Evolutionary conservation across 1,139 yeast genomes (phyloP).

Genomic region (Pneumocystis canis): DNA sequence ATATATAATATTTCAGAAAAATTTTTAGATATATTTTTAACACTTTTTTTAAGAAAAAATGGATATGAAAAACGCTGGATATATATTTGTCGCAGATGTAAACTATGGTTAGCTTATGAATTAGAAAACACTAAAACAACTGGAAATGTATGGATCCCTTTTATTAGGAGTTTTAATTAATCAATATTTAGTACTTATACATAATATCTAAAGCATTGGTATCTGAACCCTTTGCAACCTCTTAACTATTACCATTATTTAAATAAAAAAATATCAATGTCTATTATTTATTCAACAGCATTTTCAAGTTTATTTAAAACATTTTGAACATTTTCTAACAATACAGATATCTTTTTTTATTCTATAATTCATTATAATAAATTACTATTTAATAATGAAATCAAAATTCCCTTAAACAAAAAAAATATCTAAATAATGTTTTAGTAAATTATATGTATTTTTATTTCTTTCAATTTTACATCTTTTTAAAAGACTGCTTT

Average conservation of each 20-base stretch:
- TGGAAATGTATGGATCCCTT: background rate
- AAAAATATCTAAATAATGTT: background rate
- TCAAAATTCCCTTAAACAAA: background rate
- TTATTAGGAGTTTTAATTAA: background rate
- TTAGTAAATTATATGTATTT: background rate
- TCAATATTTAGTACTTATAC: background rate
- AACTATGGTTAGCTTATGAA: constrained; percentile 19
- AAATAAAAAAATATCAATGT: background rate
- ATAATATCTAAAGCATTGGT: background rate
- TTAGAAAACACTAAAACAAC: background rate
- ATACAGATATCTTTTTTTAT: background rate
- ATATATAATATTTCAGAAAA: background rate
- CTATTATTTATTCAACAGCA: background rate
- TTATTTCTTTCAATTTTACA: background rate
- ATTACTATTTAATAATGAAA: background rate
- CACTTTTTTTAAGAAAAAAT: constrained; percentile 39
- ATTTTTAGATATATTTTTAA: background rate
- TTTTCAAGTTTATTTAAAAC: background rate
- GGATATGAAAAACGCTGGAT: constrained; percentile 40
- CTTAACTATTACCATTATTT: background rate
- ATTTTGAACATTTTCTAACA: background rate
- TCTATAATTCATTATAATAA: background rate
- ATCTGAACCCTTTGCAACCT: background rate
- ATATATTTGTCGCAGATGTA: constrained; percentile 90
- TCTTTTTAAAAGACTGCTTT: too few relatives aligned